Base-by-base conservation (phyloP, 1,284 basidiomycete genomes). In the Cryptococcus jaspeensis region DNA sequence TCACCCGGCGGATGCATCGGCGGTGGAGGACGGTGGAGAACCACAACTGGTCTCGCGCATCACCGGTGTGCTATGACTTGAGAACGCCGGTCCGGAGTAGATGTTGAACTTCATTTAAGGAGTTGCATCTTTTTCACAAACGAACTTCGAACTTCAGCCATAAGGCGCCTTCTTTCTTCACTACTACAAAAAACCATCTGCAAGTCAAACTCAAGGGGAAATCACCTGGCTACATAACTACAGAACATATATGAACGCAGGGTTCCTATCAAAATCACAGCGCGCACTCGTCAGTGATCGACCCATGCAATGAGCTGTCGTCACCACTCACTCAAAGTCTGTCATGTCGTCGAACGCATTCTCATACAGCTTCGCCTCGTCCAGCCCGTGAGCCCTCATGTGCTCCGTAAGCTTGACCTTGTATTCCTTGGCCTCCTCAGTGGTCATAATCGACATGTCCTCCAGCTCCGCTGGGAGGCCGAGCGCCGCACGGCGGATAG, bases 331-430 rank as follows among this genome's bases (percentile, higher is more conserved):
- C 60, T 70, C 62, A 22, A 57, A 60, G 52, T 67, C 67, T 7
- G 65, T 70, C 56, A 66, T 47, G 49, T 70, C 69, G 48, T 65
- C 61, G 42, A 67, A 68, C 11, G 63, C 62, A 40, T 63, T 49
- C 38, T 57, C 58, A 45, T 62, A 64, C 28, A 67, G 43, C 50
- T 62, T 61, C 2, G 58, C 52, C 48, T 63, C 58, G 41, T 59
- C 61, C 15, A 56, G 35, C 32, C 66, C 64, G 36, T 66, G 50
- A 2, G 53, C 56, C 20, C 42, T 28, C 54, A 70, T 48, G 15
- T 42, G 41, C 23, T 58, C 56, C 16, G 49, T 57, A 46, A 67
- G 42, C 39, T 66, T 55, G 13, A 45, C 43, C 48, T 59, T 64
- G 58, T 67, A 67, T 7, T 53, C 60, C 25, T 51, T 52, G 15